Evolutionary conservation across 2,329 filamentous ascomycete species (phyloP).

Genomic region (Aspergillus sp.): DNA sequence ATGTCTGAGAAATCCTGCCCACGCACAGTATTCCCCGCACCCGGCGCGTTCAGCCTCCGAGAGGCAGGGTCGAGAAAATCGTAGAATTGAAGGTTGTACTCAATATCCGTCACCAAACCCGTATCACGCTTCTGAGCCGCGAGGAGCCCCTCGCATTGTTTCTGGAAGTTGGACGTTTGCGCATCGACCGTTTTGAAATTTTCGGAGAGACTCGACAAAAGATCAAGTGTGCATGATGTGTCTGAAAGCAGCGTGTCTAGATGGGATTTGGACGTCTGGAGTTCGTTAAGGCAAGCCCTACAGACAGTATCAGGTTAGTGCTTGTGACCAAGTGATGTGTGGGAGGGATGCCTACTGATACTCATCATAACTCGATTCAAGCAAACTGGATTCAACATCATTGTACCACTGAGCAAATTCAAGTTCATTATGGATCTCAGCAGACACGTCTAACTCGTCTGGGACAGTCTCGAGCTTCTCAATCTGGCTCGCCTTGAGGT

Average conservation of each 20-base stretch:
- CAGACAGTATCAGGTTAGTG: conserved; percentile 8
- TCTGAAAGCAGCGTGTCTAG: conserved; percentile 75
- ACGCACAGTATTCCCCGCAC: conserved; percentile 81
- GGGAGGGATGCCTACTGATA: conserved; percentile 63
- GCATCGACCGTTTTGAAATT: conserved; percentile 85
- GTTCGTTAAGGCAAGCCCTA: conserved; percentile 76
- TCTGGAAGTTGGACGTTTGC: conserved; percentile 90
- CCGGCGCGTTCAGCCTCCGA: conserved; percentile 84
- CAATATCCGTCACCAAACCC: conserved; percentile 77
- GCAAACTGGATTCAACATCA: conserved; percentile 63
- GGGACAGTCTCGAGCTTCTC: conserved; percentile 14
- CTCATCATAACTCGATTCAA: conserved; percentile 80
- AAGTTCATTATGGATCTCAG: conserved; percentile 56
- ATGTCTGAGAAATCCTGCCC: conserved; percentile 85
- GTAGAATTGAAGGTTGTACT: conserved; percentile 91
- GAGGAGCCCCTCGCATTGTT: conserved; percentile 85
- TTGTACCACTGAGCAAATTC: conserved; percentile 62
- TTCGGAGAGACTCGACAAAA: conserved; percentile 75
- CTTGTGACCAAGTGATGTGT: background rate
- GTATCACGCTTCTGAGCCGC: conserved; percentile 78
- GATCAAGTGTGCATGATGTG: conserved; percentile 71
- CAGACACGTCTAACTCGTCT: conserved; percentile 22
- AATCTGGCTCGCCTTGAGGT: conserved; percentile 25
- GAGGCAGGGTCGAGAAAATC: conserved; percentile 90
- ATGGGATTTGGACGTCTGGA: conserved; percentile 77